Percentiles rank a stretch among this genome's conserved stretches.
These are phyloP conservation scores for Aspergillus ibericus DNA, from an alignment of 2,329 filamentous ascomycete species.

Conservation along the genomic window DNA sequence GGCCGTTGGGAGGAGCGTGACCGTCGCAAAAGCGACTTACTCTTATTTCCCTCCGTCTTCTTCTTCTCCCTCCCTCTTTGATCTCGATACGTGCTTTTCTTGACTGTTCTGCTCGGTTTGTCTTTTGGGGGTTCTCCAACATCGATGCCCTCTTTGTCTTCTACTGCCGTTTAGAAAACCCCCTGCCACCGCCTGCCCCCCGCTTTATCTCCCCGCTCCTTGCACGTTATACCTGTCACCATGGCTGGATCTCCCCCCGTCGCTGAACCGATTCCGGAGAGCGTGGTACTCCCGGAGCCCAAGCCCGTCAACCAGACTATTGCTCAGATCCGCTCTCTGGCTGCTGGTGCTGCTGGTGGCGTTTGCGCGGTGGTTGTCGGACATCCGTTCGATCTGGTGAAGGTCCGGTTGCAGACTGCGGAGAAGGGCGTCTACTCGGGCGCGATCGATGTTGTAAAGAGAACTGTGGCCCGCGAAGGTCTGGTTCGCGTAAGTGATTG, in stretches of 20 bases:
- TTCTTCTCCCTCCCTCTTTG: background rate
- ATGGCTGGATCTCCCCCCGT: conserved; percentile 35
- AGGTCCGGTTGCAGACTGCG: conserved; percentile 94
- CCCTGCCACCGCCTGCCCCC: background rate
- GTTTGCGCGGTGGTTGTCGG: conserved; percentile 91
- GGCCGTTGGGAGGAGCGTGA: background rate
- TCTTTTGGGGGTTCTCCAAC: background rate
- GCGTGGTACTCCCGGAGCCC: conserved; percentile 27
- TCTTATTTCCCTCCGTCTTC: background rate
- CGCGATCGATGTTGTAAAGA: conserved; percentile 87
- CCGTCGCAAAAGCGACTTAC: background rate
- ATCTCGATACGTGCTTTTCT: background rate
- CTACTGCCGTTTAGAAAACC: background rate
- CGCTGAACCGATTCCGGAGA: conserved; percentile 31
- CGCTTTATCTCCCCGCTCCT: conserved; percentile 8
- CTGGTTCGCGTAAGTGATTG: conserved; percentile 54
- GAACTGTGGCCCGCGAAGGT: conserved; percentile 84
- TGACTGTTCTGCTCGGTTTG: background rate
- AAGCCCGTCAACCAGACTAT: conserved; percentile 49
- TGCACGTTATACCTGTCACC: conserved; percentile 15
- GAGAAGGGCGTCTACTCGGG: conserved; percentile 88
- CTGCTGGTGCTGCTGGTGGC: conserved; percentile 88
- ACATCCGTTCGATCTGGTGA: conserved; percentile 96
- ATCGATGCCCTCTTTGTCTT: background rate
- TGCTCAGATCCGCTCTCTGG: conserved; percentile 74